phyloP scores from a whole-genome alignment of 2,329 filamentous ascomycete genomes.

The Drechmeria coniospora region DNA sequence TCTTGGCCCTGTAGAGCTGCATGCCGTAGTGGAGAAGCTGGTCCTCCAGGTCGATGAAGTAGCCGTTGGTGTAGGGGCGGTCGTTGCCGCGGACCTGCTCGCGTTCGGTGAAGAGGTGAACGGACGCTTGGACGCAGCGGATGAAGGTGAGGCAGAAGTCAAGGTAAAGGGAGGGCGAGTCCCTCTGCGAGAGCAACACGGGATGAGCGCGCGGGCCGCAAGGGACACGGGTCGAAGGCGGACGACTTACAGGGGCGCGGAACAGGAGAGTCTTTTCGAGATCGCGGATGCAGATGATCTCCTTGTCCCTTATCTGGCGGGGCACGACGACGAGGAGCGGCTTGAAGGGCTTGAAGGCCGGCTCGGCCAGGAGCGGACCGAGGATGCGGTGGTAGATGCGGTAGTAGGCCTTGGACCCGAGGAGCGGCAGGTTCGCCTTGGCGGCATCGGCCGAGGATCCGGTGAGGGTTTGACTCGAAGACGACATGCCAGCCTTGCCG shows the following conservation, averaged over 20 bases:
- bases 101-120: slow-evolving; percentile 69
- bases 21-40: slow-evolving; percentile 83
- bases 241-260: slow-evolving; percentile 79
- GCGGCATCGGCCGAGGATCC: slow-evolving; percentile 37
- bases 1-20: slow-evolving; percentile 62
- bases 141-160: slow-evolving; percentile 85
- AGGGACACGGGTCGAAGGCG: slow-evolving; percentile 37
- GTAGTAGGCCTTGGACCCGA: slow-evolving; percentile 55
- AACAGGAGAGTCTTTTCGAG: slow-evolving; percentile 88
- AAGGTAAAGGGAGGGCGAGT: slow-evolving; percentile 56
- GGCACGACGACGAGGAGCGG: slow-evolving; percentile 66
- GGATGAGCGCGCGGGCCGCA: slow-evolving; percentile 53
- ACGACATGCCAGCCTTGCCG: slow-evolving; percentile 17
- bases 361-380: slow-evolving; percentile 59
- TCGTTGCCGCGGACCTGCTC: slow-evolving; percentile 76
- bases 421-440: slow-evolving; percentile 36
- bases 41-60: slow-evolving; percentile 91
- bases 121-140: slow-evolving; percentile 76
- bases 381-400: slow-evolving; percentile 71
- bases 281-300: slow-evolving; percentile 83
- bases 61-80: slow-evolving; percentile 85
- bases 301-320: slow-evolving; percentile 62
- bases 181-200: slow-evolving; percentile 61
- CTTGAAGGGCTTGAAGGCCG: slow-evolving; percentile 64
- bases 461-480: slow-evolving; percentile 39